Evolutionary conservation across 371 early-diverging fungal genomes (phyloP), one percentile per base, ranked within the genome.

Genomic region (Circinella umbellata): DNA sequence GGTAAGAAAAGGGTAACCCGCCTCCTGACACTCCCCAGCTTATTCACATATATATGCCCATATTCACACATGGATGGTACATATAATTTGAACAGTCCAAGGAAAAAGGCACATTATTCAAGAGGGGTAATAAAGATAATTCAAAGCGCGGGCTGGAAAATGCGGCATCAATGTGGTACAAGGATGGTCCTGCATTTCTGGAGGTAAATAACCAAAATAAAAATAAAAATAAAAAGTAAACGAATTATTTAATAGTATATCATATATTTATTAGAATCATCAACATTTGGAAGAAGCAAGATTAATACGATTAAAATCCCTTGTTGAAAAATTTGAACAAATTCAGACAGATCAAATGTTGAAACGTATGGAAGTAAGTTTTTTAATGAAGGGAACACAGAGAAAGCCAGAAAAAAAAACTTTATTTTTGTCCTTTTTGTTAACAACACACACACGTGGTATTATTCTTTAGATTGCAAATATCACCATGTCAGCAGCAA

Each of bases 181-280:
- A 73, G 42, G 78, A 81, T 38, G 85, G 80, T 13, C 80, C 81
- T 48, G 64, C 69, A 17, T 51, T 75, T 39, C 67, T 84, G n/a
- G 72, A 80, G 76, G 84, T 81, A 79, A 20, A 14, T 5, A 57
- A 18, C 60, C 37, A 54, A 10, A 13, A 8, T 15, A 38, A 13
- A 13, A 51, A 51, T 5, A 51, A 51, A 13, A 51, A 17, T 4
- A 61, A 46, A 6, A 11, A 59, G 34, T 18, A 34, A 27, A 17
- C 4, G 47, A 18, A 20, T 13, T 18, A 5, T 61, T 17, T 1
- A 46, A 20, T 64, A n/a, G 53, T 38, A n/a, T 51, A 49, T 64
- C 11, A 35, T 51, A 18, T 14, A 51, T 3, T 15, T 15, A 27
- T 4, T 27, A 67, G 69, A 47, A 65, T 35, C 60, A 71, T 68